Conservation (phyloP, 1,284 basidiomycete species). For the Vanrija pseudolonga region DNA sequence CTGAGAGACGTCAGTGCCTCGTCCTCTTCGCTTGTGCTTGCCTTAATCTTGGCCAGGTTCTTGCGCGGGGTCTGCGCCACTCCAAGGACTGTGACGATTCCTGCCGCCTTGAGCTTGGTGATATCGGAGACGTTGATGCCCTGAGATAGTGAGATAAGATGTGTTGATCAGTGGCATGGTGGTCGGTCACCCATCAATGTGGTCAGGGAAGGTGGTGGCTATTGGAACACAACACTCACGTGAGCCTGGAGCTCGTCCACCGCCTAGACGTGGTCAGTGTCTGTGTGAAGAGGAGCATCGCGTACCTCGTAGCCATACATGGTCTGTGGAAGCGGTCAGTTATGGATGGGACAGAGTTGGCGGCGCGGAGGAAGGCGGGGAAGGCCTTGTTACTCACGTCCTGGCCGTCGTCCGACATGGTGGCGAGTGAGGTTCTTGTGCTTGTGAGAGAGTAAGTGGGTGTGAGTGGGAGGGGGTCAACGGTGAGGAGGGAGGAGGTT, state of each 20-base stretch:
- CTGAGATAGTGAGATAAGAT: slow-evolving; percentile 48
- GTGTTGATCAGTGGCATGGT: background rate
- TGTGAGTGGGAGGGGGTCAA: too few relatives aligned
- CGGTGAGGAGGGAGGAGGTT: background rate
- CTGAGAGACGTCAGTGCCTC: slow-evolving; percentile 13
- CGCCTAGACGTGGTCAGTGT: slow-evolving; percentile 52
- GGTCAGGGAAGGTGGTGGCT: background rate
- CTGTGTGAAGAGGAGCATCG: too few relatives aligned
- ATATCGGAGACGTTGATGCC: slow-evolving; percentile 94
- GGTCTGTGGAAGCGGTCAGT: slow-evolving; percentile 1
- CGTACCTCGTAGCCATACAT: slow-evolving; percentile 22
- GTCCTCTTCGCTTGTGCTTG: slow-evolving; percentile 30
- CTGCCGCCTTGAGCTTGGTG: slow-evolving; percentile 72
- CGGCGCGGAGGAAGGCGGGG: background rate
- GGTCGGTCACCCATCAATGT: background rate
- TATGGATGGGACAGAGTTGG: background rate
- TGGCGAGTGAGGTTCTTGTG: background rate
- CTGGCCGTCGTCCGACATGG: slow-evolving; percentile 34
- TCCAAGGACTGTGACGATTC: slow-evolving; percentile 52
- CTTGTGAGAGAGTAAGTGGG: too few relatives aligned
- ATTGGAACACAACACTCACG: slow-evolving; percentile 51
- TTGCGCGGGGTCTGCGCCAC: slow-evolving; percentile 68
- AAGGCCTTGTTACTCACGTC: slow-evolving; percentile 18
- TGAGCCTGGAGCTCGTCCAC: slow-evolving; percentile 86
- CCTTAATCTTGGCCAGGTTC: slow-evolving; percentile 87